Evolutionary conservation across 352 stramenopile species (phyloP).

Genomic region (Pythium insidiosum): DNA sequence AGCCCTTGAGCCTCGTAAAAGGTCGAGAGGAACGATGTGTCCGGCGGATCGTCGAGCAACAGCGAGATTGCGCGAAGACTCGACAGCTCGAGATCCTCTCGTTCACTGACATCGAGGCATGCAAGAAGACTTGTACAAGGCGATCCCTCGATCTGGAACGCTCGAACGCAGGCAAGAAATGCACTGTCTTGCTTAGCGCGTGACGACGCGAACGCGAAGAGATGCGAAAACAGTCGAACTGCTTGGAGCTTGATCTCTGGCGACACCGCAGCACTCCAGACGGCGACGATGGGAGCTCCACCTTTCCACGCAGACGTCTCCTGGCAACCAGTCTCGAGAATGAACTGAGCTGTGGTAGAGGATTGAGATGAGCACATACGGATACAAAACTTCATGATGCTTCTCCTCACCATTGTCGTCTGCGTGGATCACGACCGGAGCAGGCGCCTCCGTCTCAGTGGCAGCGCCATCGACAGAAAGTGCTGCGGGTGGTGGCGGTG

Average conservation of each 20-base stretch:
- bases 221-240: background rate
- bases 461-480: background rate
- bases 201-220: too few species aligned
- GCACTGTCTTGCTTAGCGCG: too few species aligned
- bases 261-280: slow-evolving; percentile 16
- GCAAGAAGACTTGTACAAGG: slow-evolving; percentile 24
- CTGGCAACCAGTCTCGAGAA: slow-evolving; percentile 26
- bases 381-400: too few species aligned
- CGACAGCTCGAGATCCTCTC: slow-evolving; percentile 20
- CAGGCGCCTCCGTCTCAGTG: background rate
- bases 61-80: slow-evolving; percentile 29
- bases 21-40: slow-evolving; percentile 18
- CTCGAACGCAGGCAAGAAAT: too few species aligned
- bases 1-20: slow-evolving; percentile 23
- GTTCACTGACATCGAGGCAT: slow-evolving; percentile 23
- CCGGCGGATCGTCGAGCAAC: slow-evolving; percentile 19
- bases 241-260: slow-evolving; percentile 14
- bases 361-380: background rate
- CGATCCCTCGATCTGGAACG: slow-evolving; percentile 24
- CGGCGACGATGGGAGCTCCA: slow-evolving; percentile 30
- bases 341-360: slow-evolving; percentile 21
- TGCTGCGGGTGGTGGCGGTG: background rate
- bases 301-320: slow-evolving; percentile 26
- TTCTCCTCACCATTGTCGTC: slow-evolving; percentile 40
- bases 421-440: slow-evolving; percentile 15